phyloP scores from a whole-genome alignment of 805 yeast species.

The Starmerella apis region DNA sequence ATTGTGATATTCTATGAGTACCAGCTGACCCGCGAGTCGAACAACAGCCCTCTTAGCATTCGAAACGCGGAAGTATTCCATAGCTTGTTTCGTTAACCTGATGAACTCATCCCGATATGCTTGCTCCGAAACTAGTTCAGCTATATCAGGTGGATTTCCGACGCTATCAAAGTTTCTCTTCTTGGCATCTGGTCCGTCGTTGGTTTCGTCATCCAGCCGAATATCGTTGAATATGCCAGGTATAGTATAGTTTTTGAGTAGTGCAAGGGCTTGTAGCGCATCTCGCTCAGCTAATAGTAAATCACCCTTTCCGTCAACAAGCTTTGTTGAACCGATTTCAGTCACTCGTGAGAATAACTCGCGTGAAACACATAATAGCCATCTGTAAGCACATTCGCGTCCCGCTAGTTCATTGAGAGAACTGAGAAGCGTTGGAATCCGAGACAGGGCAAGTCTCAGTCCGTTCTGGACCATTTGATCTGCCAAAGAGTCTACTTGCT shows the following conservation, averaged over 20 bases:
- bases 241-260: slow-evolving; percentile 26
- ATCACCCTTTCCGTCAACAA: slow-evolving; percentile 35
- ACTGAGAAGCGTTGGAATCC: slow-evolving; percentile 20
- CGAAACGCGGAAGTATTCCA: slow-evolving; percentile 43
- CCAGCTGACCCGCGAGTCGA: slow-evolving; percentile 67
- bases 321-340: slow-evolving; percentile 26
- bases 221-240: slow-evolving; percentile 30
- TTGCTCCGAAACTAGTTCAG: slow-evolving; percentile 30
- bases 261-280: slow-evolving; percentile 30
- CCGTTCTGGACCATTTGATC: slow-evolving; percentile 23
- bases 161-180: slow-evolving; percentile 11
- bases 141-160: slow-evolving; percentile 22
- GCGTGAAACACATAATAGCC: slow-evolving; percentile 36
- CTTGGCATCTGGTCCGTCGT: not conserved
- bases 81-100: slow-evolving; percentile 45
- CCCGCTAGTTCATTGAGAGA: slow-evolving; percentile 15
- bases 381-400: slow-evolving; percentile 28
- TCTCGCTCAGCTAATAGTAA: slow-evolving; percentile 35
- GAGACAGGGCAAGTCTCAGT: slow-evolving; percentile 8
- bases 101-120: slow-evolving; percentile 39
- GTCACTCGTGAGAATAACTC: slow-evolving; percentile 33
- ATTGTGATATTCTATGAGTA: slow-evolving; percentile 49
- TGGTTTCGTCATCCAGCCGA: slow-evolving; percentile 18
- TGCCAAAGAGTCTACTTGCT: slow-evolving; percentile 23
- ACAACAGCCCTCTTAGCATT: slow-evolving; percentile 57